Conservation (phyloP, 2,329 filamentous ascomycete genomes). For the Aureobasidium sp. region DNA sequence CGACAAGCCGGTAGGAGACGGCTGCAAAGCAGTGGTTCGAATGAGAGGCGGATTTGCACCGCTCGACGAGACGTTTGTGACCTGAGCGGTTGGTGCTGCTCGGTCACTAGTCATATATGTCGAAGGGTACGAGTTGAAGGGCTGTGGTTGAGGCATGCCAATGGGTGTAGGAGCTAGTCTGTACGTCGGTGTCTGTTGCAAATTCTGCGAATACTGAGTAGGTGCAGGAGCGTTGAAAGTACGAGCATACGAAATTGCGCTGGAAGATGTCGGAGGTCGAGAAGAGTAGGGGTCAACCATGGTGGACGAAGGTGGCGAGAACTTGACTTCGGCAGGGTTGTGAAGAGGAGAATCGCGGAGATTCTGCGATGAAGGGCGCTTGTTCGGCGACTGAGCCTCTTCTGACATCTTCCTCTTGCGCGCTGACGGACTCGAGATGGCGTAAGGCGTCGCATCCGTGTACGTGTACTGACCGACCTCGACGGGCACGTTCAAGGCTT, state of each 20-base stretch:
- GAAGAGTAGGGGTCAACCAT: slow-evolving; percentile 16
- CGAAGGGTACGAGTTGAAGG: slow-evolving; percentile 33
- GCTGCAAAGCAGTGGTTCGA: slow-evolving; percentile 58
- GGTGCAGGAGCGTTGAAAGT: slow-evolving; percentile 33
- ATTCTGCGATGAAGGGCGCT: slow-evolving; percentile 28
- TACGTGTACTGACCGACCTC: slow-evolving; percentile 59
- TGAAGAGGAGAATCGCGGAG: slow-evolving; percentile 26
- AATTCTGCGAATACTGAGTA: slow-evolving; percentile 21
- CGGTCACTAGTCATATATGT: slow-evolving; percentile 38
- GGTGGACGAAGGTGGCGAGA: slow-evolving; percentile 16
- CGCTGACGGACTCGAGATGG: slow-evolving; percentile 31
- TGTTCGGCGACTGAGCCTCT: slow-evolving; percentile 33
- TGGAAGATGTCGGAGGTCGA: slow-evolving; percentile 16
- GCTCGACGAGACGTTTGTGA: slow-evolving; percentile 33
- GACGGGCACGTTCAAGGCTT: slow-evolving; percentile 30
- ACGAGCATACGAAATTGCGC: slow-evolving; percentile 24
- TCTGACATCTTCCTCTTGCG: slow-evolving; percentile 52
- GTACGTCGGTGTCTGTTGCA: slow-evolving; percentile 15
- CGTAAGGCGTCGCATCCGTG: slow-evolving; percentile 37
- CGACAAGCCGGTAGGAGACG: slow-evolving; percentile 39
- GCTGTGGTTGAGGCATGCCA: slow-evolving; percentile 15
- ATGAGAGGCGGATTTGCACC: slow-evolving; percentile 54
- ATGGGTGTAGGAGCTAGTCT: slow-evolving; percentile 11
- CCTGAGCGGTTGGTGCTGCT: slow-evolving; percentile 29
- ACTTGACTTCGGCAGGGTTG: slow-evolving; percentile 15